Conservation (phyloP, 176 grass and related monocot genomes). For the Phyllostachys edulis region DNA sequence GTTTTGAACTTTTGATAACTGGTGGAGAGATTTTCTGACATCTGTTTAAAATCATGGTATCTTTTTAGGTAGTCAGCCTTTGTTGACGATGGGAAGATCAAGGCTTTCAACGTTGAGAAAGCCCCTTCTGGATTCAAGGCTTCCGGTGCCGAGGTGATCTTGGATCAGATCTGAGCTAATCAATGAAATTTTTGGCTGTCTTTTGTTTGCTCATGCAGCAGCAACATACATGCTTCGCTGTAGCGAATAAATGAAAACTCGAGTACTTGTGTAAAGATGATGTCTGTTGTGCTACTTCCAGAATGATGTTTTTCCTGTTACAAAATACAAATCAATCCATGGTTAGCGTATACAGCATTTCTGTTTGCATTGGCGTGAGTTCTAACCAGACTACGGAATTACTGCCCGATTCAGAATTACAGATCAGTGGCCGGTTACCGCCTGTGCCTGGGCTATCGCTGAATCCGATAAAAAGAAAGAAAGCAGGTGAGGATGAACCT, state of each 20-base stretch:
- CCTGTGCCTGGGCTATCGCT: too few relatives aligned
- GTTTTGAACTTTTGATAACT: background rate
- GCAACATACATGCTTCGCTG: background rate
- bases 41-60: background rate
- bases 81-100: conserved; percentile 84
- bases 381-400: background rate
- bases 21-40: background rate
- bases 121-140: conserved; percentile 83
- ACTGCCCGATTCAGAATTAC: too few relatives aligned
- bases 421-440: too few relatives aligned
- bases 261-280: background rate
- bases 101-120: conserved; percentile 81
- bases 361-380: background rate
- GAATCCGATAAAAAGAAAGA: background rate
- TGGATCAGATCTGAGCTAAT: conserved; percentile 70
- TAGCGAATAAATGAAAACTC: conserved; percentile 22
- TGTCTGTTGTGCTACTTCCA: background rate
- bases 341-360: background rate
- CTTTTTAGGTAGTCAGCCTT: conserved; percentile 86
- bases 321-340: background rate
- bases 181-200: background rate
- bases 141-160: conserved; percentile 81
- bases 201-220: background rate
- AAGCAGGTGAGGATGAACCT: background rate
- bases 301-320: background rate